These are phyloP conservation scores for Fusarium hostae DNA, from an alignment of 2,329 filamentous ascomycete species.

Conservation along the genomic window DNA sequence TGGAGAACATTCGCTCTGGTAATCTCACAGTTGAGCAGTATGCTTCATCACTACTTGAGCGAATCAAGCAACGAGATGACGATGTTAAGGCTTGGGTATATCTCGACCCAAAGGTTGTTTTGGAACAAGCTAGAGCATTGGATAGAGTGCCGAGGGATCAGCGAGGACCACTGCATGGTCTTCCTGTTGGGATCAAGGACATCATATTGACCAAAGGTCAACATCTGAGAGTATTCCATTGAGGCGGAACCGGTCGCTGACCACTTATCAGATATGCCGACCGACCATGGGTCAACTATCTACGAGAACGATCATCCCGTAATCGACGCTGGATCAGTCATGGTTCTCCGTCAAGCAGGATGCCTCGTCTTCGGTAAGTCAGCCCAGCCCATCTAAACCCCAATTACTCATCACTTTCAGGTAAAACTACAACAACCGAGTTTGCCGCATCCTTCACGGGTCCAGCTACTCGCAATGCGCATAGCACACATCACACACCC, in stretches of 20 bases:
- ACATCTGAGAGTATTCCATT: conserved; percentile 38
- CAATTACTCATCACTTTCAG: conserved; percentile 62
- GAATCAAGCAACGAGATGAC: conserved; percentile 56
- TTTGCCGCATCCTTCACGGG: conserved; percentile 65
- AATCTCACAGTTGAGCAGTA: conserved; percentile 62
- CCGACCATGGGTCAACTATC: conserved; percentile 63
- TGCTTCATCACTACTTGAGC: conserved; percentile 57
- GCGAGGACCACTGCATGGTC: conserved; percentile 66
- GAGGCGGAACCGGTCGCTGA: neutral
- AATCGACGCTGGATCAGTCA: conserved; percentile 63
- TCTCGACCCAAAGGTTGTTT: conserved; percentile 55
- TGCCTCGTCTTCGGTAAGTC: conserved; percentile 61
- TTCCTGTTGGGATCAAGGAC: conserved; percentile 69
- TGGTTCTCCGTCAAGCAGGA: conserved; percentile 62
- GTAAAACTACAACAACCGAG: conserved; percentile 57
- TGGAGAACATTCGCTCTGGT: conserved; percentile 52
- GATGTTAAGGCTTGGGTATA: conserved; percentile 63
- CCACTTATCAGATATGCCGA: conserved; percentile 61
- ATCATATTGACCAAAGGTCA: conserved; percentile 67
- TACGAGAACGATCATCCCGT: conserved; percentile 56
- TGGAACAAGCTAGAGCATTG: conserved; percentile 60
- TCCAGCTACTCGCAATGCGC: conserved; percentile 66
- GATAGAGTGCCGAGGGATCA: conserved; percentile 59
- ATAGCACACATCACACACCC: conserved; percentile 69
- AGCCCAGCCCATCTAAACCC: conserved; percentile 53